These are phyloP conservation scores for Volvariella volvacea DNA, from an alignment of 1,284 basidiomycete genomes.

Conservation along the genomic window DNA sequence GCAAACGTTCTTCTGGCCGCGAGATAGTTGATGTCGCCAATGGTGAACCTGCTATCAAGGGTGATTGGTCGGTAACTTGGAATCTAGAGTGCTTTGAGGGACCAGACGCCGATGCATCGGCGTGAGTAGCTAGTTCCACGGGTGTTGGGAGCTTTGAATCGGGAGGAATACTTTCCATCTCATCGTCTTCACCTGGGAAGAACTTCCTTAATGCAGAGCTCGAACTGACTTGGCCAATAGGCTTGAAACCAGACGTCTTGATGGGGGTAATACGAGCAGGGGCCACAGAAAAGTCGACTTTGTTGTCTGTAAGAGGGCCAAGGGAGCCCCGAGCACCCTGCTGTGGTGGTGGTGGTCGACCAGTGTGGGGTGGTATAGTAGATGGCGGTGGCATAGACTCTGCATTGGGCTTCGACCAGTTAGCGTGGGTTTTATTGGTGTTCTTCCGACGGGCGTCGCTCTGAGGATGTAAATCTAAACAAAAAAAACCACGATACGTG, in stretches of 20 bases:
- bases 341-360: conserved; percentile 1
- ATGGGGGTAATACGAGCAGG: conserved; percentile 12
- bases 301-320: not conserved
- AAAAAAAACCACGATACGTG: conserved; percentile 1
- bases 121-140: not conserved
- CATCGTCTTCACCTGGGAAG: conserved; percentile 70
- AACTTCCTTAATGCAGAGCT: conserved; percentile 51
- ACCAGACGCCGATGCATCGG: not conserved
- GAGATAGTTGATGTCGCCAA: not conserved
- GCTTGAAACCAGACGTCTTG: conserved; percentile 54
- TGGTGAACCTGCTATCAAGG: too few species aligned
- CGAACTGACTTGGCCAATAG: conserved; percentile 51
- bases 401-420: conserved; percentile 1
- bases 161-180: conserved; percentile 25
- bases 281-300: conserved; percentile 6
- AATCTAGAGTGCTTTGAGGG: too few species aligned
- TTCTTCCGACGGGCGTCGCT: conserved; percentile 5
- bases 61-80: too few species aligned
- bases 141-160: not conserved
- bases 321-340: not conserved
- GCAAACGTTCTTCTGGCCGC: not conserved
- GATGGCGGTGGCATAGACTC: conserved; percentile 7
- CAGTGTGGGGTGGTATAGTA: conserved; percentile 7
- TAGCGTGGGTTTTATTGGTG: not conserved
- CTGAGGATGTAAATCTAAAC: conserved; percentile 7